These are phyloP conservation scores for Paxillus involutus DNA, from an alignment of 768 basidiomycete genomes.

Conservation along the genomic window DNA sequence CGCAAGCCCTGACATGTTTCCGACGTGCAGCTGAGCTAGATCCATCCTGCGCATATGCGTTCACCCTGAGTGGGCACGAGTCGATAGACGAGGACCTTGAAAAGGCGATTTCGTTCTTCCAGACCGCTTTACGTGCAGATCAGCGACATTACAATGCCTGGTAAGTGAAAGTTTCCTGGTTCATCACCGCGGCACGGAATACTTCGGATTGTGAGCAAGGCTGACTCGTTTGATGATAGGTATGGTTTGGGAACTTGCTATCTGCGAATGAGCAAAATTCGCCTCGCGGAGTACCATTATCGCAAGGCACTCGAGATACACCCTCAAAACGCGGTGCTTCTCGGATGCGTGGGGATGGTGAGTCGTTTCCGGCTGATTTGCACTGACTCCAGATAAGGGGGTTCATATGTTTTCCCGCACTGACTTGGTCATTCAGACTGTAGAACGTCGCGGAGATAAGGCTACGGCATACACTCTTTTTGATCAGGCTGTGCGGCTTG, in stretches of 20 bases:
- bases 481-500: slow-evolving; percentile 74
- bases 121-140: slow-evolving; percentile 89
- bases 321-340: slow-evolving; percentile 90
- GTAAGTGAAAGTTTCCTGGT: slow-evolving; percentile 48
- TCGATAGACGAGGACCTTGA: slow-evolving; percentile 94
- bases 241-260: slow-evolving; percentile 99
- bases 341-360: slow-evolving; percentile 96
- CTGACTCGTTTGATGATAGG: slow-evolving; percentile 52
- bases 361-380: slow-evolving; percentile 35
- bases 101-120: slow-evolving; percentile 88
- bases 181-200: not conserved
- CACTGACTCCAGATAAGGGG: slow-evolving; percentile 16
- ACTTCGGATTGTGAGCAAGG: slow-evolving; percentile 3
- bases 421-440: slow-evolving; percentile 55
- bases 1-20: slow-evolving; percentile 93
- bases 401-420: slow-evolving; percentile 3
- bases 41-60: slow-evolving; percentile 91
- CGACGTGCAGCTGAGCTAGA: slow-evolving; percentile 87
- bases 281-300: slow-evolving; percentile 96
- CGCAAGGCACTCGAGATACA: slow-evolving; percentile 90
- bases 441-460: slow-evolving; percentile 82
- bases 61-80: slow-evolving; percentile 96
- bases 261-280: slow-evolving; percentile 88
- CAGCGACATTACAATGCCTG: slow-evolving; percentile 97
- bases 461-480: slow-evolving; percentile 76